Conservation (phyloP, 2,329 filamentous ascomycete species). For the Fusarium setosum region DNA sequence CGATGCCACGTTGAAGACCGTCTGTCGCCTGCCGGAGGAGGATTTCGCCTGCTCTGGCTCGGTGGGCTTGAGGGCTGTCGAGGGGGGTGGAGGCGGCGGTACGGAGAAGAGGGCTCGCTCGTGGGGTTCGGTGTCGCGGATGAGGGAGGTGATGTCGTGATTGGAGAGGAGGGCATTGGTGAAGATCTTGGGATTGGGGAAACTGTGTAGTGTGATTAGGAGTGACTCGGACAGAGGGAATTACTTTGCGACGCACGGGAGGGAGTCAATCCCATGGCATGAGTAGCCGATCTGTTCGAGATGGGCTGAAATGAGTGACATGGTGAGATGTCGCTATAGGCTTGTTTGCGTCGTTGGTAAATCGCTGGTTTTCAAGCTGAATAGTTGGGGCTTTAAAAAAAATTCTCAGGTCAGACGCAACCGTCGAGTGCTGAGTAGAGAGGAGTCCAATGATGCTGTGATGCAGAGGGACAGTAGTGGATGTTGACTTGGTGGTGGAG, state of each 20-base stretch:
- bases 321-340: slow-evolving; percentile 48
- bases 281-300: slow-evolving; percentile 82
- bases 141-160: slow-evolving; percentile 92
- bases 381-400: neutral
- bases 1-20: slow-evolving; percentile 73
- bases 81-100: slow-evolving; percentile 73
- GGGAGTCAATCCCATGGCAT: slow-evolving; percentile 79
- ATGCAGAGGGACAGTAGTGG: neutral
- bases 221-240: neutral
- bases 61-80: slow-evolving; percentile 48
- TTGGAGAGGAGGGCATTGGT: slow-evolving; percentile 90
- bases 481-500: slow-evolving; percentile 23
- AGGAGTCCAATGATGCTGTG: no score
- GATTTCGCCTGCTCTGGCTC: slow-evolving; percentile 52
- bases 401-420: neutral
- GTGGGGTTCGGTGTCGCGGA: slow-evolving; percentile 94
- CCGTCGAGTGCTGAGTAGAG: neutral
- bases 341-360: neutral
- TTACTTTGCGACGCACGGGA: slow-evolving; percentile 67
- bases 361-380: neutral
- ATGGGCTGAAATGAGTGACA: slow-evolving; percentile 77
- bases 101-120: slow-evolving; percentile 96
- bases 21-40: slow-evolving; percentile 64
- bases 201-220: slow-evolving; percentile 63
- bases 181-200: slow-evolving; percentile 92